These are phyloP conservation scores for Cochlearia excelsa DNA, from an alignment of 345 rosid species.

Conservation along the genomic window DNA sequence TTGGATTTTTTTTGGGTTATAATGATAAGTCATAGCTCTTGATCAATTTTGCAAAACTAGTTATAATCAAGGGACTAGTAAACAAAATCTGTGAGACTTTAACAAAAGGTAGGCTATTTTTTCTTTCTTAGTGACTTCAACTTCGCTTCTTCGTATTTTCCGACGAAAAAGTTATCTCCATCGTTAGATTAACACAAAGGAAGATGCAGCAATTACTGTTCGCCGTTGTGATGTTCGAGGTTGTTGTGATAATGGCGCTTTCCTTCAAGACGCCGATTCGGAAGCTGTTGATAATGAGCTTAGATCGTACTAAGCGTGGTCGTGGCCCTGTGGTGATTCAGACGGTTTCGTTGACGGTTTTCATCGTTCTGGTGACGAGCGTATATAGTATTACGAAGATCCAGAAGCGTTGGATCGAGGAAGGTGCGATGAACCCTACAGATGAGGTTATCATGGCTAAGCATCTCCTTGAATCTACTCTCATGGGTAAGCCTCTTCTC, in stretches of 20 bases:
- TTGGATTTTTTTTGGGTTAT: not conserved
- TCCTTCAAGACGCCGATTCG: conserved; percentile 76
- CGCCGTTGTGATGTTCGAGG: conserved; percentile 53
- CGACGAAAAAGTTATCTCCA: conserved; percentile 20
- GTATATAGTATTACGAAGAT: conserved; percentile 59
- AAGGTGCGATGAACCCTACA: conserved; percentile 58
- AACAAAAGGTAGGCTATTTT: conserved; percentile 8
- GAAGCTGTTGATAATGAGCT: conserved; percentile 61
- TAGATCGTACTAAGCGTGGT: conserved; percentile 84
- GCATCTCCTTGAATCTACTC: conserved; percentile 83
- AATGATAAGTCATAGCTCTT: not conserved
- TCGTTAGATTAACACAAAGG: conserved; percentile 16
- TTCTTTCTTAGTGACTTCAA: conserved; percentile 12
- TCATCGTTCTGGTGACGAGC: conserved; percentile 53
- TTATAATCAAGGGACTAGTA: not conserved
- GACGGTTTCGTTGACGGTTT: conserved; percentile 67
- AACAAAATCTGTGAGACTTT: not conserved
- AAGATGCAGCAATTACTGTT: conserved; percentile 73
- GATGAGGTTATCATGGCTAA: conserved; percentile 82
- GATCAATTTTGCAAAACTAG: not conserved
- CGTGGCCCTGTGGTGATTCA: conserved; percentile 82
- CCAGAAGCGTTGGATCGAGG: conserved; percentile 64
- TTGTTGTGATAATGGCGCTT: conserved; percentile 54
- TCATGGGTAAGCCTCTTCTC: conserved; percentile 56
- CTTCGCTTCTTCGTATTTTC: conserved; percentile 29